These are phyloP conservation scores for Albizia julibrissin DNA, from an alignment of 306 rosid genomes.

Conservation along the genomic window DNA sequence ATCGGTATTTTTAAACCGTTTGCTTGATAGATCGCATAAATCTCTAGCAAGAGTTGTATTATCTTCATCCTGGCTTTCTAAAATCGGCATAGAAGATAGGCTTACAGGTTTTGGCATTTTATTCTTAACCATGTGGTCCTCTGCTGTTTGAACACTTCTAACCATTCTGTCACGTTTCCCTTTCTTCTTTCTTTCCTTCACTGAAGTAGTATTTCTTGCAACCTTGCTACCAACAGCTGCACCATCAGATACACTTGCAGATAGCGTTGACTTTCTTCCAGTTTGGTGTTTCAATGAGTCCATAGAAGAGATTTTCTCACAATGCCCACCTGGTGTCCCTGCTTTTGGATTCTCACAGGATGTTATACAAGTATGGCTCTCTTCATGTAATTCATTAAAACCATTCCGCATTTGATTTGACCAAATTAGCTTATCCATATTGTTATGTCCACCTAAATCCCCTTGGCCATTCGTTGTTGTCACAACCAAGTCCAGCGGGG, in stretches of 20 bases:
- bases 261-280: conserved; percentile 24
- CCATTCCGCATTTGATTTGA: not conserved
- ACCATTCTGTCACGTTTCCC: conserved; percentile 23
- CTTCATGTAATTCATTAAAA: conserved; percentile 12
- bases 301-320: conserved; percentile 2
- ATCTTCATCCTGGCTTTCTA: conserved; percentile 41
- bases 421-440: not conserved
- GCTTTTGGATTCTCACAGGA: conserved; percentile 20
- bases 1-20: conserved; percentile 31
- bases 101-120: conserved; percentile 22
- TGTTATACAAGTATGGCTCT: conserved; percentile 6
- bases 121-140: conserved; percentile 8
- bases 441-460: conserved; percentile 1
- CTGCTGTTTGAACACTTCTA: conserved; percentile 27
- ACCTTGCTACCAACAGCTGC: conserved; percentile 17
- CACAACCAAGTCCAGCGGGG: not conserved
- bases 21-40: conserved; percentile 37
- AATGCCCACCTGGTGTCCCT: conserved; percentile 1
- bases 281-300: conserved; percentile 21
- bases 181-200: conserved; percentile 15
- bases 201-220: conserved; percentile 5
- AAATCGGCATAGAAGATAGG: conserved; percentile 31
- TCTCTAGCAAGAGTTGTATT: conserved; percentile 42
- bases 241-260: conserved; percentile 22
- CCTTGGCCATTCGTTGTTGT: not conserved